Base-by-base conservation (phyloP, 2,329 filamentous ascomycete species). In the Microascus cirrosus region DNA sequence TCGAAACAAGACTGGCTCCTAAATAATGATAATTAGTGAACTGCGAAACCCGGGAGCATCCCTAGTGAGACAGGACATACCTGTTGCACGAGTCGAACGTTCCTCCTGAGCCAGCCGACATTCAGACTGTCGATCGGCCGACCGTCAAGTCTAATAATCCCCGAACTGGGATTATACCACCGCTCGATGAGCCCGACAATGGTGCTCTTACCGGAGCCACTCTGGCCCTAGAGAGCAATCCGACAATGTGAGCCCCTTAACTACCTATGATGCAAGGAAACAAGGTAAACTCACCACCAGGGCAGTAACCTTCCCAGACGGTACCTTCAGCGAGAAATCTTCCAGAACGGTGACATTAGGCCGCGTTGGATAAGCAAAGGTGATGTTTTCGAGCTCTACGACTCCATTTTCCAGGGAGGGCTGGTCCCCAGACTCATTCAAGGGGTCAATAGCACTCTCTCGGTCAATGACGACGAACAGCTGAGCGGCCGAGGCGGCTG, bases 161-260 rank as follows among this genome's bases (percentile, higher is more conserved):
- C 80, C 0, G 70, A 66, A 0, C 67, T 69, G 0, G 77, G 73
- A 48, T 78, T 71, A 62, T 86, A 87, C 74, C 84, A 86, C 10
- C 84, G 68, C 63, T 84, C 80, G 1, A 84, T 62, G 2, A 85
- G 67, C 0, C 77, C 77, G 8, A 84, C 74, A 4, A 83, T 73
- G 0, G 80, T 84, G 53, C 78, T 82, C 62, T 84, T 84, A 0
- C 81, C 81, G 4, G 74, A 80, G 0, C 82, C 82, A 2, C n/a
- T n/a, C n/a, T n/a, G n/a, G n/a, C n/a, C n/a, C n/a, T n/a, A n/a
- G n/a, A n/a, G n/a, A n/a, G n/a, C n/a, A n/a, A n/a, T n/a, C n/a
- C n/a, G n/a, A n/a, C n/a, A n/a, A n/a, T n/a, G n/a, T n/a, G n/a
- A n/a, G n/a, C n/a, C n/a, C n/a, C n/a, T n/a, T n/a, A n/a, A n/a